Base-by-base conservation (phyloP, 2,329 filamentous ascomycete genomes). In the Fusarium floridanum region DNA sequence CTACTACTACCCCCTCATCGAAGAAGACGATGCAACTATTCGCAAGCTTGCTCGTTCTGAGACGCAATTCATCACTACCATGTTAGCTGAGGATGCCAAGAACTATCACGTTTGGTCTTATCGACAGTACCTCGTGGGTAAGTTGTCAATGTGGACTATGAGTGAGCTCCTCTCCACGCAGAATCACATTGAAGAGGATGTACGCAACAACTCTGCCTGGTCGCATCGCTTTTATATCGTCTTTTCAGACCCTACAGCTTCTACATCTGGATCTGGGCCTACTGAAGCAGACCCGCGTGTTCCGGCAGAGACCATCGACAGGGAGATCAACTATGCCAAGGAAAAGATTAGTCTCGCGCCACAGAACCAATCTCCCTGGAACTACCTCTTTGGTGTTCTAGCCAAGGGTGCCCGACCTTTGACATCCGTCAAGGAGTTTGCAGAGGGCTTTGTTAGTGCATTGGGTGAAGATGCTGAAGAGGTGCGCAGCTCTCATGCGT, bases 31-130 rank as follows among this genome's bases (percentile, higher is more conserved):
- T 84, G 82, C 87, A 85, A 83, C 89, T 85, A 71, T 91, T 86
- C 77, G 87, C 87, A 77, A 76, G 67, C 88, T 94, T 62, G 90
- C 90, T 12, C 82, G 86, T 5, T 90, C 89, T 5, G 97, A 99
- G 84, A 87, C 88, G 22, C 87, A 87, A 16, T 98, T 98, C 82
- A 89, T 98, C 69, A 89, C 88, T 68, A 84, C 88, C 56, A 98
- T 99, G 90, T 92, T 99, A 64, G 89, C 88, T 45, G 89, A 93
- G 77, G 97, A 99, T 82, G 91, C 93, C 60, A 99, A 99, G 85
- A 99, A 99, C 86, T 98, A 99, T 82, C 97, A 99, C 82, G 97
- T 98, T 57, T 99, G 97, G 97, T 95, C 92, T 65, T 99, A 98
- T 85, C 89, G 97, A 68, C 95, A 98, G 82, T 91, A 90, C 80